Evolutionary conservation across 192 early-diverging fungal genomes (phyloP).

Genomic region (Coemansia sp.): DNA sequence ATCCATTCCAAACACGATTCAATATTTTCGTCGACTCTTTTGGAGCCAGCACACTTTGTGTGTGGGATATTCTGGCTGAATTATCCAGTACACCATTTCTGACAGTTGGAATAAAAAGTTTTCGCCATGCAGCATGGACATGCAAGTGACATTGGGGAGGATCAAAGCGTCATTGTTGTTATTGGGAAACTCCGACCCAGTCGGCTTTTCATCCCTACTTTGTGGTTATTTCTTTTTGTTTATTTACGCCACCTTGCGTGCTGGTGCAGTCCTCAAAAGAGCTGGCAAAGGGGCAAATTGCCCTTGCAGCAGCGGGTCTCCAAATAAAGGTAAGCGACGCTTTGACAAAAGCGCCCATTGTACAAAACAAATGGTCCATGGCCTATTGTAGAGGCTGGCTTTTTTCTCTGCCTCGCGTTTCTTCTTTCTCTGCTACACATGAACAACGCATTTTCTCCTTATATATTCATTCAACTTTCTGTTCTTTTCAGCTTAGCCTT

Average conservation of each 20-base stretch:
- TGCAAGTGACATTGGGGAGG: background rate
- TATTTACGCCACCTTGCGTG: background rate
- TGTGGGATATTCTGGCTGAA: too few relatives aligned
- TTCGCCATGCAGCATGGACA: too few relatives aligned
- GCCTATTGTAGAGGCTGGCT: background rate
- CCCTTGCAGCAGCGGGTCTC: background rate
- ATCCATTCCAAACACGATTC: too few relatives aligned
- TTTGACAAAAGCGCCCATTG: background rate
- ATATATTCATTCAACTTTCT: too few relatives aligned
- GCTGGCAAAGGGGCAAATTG: background rate
- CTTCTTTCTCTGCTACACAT: slow-evolving; percentile 1
- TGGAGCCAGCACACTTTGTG: too few relatives aligned
- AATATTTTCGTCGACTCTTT: too few relatives aligned
- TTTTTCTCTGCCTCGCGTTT: background rate
- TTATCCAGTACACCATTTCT: too few relatives aligned
- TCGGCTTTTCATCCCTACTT: background rate
- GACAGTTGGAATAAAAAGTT: too few relatives aligned
- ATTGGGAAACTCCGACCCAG: background rate
- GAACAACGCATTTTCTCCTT: background rate
- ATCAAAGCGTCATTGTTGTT: too few relatives aligned
- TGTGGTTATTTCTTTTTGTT: background rate
- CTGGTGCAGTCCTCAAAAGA: background rate
- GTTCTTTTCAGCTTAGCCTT: background rate
- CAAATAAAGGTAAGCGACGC: background rate
- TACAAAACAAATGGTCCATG: background rate